phyloP scores from a whole-genome alignment of 176 grass and related monocot species.

The Ensete ventricosum region DNA sequence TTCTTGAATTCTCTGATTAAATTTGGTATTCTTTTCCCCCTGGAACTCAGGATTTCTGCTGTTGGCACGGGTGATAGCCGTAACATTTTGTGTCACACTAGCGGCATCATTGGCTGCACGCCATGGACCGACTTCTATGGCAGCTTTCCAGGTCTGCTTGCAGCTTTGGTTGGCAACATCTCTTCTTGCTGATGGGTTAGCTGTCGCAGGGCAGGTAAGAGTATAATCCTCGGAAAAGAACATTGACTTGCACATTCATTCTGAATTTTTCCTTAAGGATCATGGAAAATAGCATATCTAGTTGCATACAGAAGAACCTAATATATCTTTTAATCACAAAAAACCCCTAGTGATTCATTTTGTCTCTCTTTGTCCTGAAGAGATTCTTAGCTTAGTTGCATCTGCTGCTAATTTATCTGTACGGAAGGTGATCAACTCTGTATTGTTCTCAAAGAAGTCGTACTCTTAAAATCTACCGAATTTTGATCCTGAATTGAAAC shows the following conservation, averaged over 20 bases:
- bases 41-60: conserved; percentile 64
- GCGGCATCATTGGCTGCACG: conserved; percentile 81
- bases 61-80: conserved; percentile 82
- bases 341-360: no score
- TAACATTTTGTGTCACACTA: conserved; percentile 94
- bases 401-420: neutral
- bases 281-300: no score
- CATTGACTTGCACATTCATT: neutral
- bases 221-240: neutral
- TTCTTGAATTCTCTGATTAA: neutral
- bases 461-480: neutral
- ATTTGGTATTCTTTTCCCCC: neutral
- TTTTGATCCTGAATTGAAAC: neutral
- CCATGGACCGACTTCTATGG: conserved; percentile 64
- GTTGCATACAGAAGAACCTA: no score
- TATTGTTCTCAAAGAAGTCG: neutral
- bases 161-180: conserved; percentile 93
- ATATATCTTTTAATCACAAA: no score
- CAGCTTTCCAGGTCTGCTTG: conserved; percentile 86
- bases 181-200: conserved; percentile 87
- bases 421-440: neutral
- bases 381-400: no score
- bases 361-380: no score
- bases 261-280: neutral
- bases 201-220: conserved; percentile 82